phyloP scores from a whole-genome alignment of 2,329 filamentous ascomycete species.

The Akanthomyces lecanii region DNA sequence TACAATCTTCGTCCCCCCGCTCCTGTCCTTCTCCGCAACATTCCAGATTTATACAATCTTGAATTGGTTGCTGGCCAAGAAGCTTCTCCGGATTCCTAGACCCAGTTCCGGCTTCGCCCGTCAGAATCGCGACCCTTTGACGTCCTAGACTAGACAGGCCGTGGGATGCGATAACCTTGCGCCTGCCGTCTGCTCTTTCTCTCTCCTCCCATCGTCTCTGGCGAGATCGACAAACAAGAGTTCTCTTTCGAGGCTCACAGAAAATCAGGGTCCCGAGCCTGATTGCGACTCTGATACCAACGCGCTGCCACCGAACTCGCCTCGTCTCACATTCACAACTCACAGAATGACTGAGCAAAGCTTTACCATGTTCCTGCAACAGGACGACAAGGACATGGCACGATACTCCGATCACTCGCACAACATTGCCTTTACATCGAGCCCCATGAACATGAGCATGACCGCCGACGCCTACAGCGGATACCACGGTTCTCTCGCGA shows the following conservation, averaged over 20 bases:
- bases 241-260: slow-evolving; percentile 2
- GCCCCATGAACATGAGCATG: slow-evolving; percentile 45
- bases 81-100: neutral
- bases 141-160: neutral
- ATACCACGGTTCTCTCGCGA: slow-evolving; percentile 26
- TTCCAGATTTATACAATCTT: neutral
- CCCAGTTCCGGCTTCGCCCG: neutral
- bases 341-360: slow-evolving; percentile 14
- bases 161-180: slow-evolving; percentile 9
- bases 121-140: neutral
- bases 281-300: slow-evolving; percentile 3
- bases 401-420: slow-evolving; percentile 46
- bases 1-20: neutral
- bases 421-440: slow-evolving; percentile 35
- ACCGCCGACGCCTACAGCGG: slow-evolving; percentile 42
- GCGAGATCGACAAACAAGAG: neutral
- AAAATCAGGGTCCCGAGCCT: neutral
- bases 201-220: neutral
- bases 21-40: neutral
- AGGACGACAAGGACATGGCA: slow-evolving; percentile 36
- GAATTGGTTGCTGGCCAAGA: neutral
- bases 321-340: neutral
- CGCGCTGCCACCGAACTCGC: neutral
- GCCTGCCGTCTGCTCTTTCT: neutral
- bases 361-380: slow-evolving; percentile 19